Percentiles rank a stretch among this genome's conserved stretches.
Conservation (phyloP, 139 green algal genomes). For the Microglena sp. region DNA sequence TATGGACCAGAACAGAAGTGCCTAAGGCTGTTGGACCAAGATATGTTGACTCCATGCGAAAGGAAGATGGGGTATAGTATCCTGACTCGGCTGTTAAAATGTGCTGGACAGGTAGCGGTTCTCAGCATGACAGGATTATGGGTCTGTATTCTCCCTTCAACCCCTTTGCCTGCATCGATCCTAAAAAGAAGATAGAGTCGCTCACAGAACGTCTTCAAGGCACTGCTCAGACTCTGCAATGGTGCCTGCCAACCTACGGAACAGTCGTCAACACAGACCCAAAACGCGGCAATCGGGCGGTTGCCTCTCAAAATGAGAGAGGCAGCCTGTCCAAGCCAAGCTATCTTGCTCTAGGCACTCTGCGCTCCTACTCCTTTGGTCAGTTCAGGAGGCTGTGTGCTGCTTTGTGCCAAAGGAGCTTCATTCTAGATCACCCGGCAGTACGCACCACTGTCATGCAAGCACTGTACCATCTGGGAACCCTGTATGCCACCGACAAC, state of each 20-base stretch:
- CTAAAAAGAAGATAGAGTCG: neutral
- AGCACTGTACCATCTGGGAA: constrained; percentile 8
- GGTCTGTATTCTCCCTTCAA: constrained; percentile 14
- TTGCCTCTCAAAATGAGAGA: neutral
- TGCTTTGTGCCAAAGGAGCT: neutral
- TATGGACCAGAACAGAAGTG: neutral
- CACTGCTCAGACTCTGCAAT: neutral
- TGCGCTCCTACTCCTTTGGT: constrained; percentile 5
- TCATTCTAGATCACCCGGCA: neutral
- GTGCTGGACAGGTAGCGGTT: constrained; percentile 27
- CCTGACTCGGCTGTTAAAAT: constrained; percentile 25
- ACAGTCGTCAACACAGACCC: neutral
- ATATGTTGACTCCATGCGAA: constrained; percentile 11
- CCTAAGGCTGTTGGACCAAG: constrained; percentile 7
- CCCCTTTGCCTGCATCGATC: constrained; percentile 13
- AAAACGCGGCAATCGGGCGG: constrained; percentile 4
- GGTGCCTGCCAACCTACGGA: neutral
- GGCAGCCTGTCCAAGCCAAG: neutral
- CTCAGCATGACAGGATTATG: neutral
- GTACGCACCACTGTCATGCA: neutral
- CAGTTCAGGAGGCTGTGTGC: constrained; percentile 1
- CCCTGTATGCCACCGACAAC: no score
- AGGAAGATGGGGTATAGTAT: constrained; percentile 32
- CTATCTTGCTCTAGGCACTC: neutral
- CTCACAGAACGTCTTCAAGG: constrained; percentile 19